Evolutionary conservation across 2,329 filamentous ascomycete species (phyloP).

Genomic region (Cladorrhinum sp.): DNA sequence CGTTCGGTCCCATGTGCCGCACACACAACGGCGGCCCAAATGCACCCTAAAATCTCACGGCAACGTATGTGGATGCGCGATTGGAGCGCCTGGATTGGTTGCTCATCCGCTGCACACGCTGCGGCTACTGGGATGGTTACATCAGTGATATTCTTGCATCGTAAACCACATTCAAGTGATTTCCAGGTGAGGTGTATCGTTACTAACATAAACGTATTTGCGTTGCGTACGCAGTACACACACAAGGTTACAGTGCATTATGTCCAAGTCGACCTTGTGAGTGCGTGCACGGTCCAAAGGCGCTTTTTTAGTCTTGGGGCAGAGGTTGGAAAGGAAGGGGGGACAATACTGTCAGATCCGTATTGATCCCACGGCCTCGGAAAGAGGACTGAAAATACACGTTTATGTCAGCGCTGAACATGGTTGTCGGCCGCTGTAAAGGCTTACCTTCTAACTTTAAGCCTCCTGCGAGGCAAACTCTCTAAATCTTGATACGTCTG

Average conservation of each 20-base stretch:
- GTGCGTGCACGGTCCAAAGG: too few species aligned
- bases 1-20: neutral
- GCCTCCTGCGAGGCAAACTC: neutral
- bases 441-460: neutral
- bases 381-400: neutral
- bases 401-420: neutral
- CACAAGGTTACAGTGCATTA: too few species aligned
- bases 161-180: neutral
- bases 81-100: neutral
- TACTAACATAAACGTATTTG: neutral
- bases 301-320: too few species aligned
- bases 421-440: neutral
- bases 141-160: neutral
- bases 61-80: neutral
- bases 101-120: neutral
- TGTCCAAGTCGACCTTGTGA: too few species aligned
- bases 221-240: neutral
- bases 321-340: too few species aligned
- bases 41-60: neutral
- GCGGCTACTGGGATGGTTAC: neutral
- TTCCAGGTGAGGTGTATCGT: neutral
- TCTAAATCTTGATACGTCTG: neutral
- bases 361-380: neutral
- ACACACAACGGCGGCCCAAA: neutral
- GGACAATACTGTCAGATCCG: neutral